Conservation (phyloP, 2,329 filamentous ascomycete species). For the Claviceps sp. region DNA sequence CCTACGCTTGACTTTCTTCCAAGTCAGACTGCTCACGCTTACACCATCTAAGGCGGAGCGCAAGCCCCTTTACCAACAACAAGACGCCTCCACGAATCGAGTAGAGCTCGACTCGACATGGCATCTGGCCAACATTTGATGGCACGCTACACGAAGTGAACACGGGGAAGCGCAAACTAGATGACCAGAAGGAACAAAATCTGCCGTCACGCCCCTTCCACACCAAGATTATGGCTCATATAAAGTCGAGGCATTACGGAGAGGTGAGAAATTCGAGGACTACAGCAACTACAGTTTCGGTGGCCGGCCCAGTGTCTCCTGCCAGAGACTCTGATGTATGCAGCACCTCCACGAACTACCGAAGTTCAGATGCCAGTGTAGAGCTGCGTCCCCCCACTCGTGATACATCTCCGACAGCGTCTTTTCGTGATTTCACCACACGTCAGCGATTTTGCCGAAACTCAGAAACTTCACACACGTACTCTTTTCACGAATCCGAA, state of each 20-base stretch:
- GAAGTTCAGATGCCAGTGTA: neutral
- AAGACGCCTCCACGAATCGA: slow-evolving; percentile 31
- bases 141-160: slow-evolving; percentile 10
- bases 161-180: neutral
- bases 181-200: neutral
- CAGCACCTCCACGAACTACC: neutral
- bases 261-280: neutral
- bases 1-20: no score
- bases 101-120: slow-evolving; percentile 23
- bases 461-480: neutral
- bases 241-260: neutral
- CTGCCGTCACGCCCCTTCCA: neutral
- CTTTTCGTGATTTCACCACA: neutral
- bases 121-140: slow-evolving; percentile 17
- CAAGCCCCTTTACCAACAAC: slow-evolving; percentile 22
- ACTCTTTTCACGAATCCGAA: neutral
- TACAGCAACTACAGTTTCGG: neutral
- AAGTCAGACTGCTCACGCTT: neutral
- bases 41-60: slow-evolving; percentile 18
- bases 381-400: neutral
- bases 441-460: neutral
- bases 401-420: neutral
- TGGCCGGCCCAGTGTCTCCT: neutral
- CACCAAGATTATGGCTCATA: neutral
- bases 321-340: neutral